Conservation (phyloP, 2,329 filamentous ascomycete genomes). For the Paraphoma chrysanthemicola region DNA sequence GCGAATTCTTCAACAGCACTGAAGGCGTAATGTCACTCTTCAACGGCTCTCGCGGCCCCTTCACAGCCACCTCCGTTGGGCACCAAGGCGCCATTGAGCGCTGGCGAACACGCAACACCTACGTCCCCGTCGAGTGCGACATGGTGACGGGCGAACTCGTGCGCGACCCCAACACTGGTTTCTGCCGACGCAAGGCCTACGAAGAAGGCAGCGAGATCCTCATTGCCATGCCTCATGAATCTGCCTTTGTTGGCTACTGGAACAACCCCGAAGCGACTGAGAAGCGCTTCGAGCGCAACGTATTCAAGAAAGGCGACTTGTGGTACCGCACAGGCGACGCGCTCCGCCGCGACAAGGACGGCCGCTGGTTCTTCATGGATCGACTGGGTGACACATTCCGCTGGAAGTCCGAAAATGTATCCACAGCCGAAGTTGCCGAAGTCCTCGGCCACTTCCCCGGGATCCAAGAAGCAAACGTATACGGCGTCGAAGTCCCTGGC, state of each 20-base stretch:
- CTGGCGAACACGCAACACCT: slow-evolving; percentile 59
- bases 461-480: slow-evolving; percentile 57
- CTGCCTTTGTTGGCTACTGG: slow-evolving; percentile 73
- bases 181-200: slow-evolving; percentile 68
- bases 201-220: slow-evolving; percentile 78
- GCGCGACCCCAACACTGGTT: slow-evolving; percentile 71
- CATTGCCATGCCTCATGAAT: slow-evolving; percentile 64
- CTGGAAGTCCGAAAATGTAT: slow-evolving; percentile 60
- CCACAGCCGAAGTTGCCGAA: slow-evolving; percentile 56
- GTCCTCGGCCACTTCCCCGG: slow-evolving; percentile 54
- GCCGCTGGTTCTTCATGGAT: slow-evolving; percentile 59
- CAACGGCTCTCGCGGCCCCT: slow-evolving; percentile 67
- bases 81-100: slow-evolving; percentile 72
- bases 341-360: slow-evolving; percentile 51
- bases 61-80: slow-evolving; percentile 69
- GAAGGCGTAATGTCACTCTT: slow-evolving; percentile 72
- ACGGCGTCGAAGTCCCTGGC: slow-evolving; percentile 56
- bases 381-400: slow-evolving; percentile 58
- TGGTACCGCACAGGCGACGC: slow-evolving; percentile 59
- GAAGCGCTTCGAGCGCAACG: slow-evolving; percentile 58
- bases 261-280: slow-evolving; percentile 70
- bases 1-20: slow-evolving; percentile 80
- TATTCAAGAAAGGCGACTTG: slow-evolving; percentile 57
- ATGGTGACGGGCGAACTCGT: slow-evolving; percentile 71
- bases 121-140: slow-evolving; percentile 73